A percentile compares a stretch with the other conserved stretches of the same genome.
Evolutionary conservation across 1,284 basidiomycete species (phyloP).

Genomic region (Xanthoconium separans): DNA sequence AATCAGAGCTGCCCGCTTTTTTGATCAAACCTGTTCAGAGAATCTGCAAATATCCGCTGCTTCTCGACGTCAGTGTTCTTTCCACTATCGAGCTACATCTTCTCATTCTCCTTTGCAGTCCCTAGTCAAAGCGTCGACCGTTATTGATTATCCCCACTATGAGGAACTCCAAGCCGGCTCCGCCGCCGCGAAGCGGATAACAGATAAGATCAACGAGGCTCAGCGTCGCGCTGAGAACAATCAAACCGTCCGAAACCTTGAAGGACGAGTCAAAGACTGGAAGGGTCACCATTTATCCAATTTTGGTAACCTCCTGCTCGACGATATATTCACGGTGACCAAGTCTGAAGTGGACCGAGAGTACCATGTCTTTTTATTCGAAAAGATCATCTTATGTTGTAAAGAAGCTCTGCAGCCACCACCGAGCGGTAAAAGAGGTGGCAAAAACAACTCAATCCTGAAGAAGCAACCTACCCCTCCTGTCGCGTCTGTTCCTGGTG

Average conservation of each 20-base stretch:
- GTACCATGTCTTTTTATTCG: conserved; percentile 98
- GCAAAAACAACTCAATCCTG: conserved; percentile 75
- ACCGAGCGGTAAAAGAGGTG: conserved; percentile 55
- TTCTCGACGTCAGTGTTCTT: conserved; percentile 77
- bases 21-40: conserved; percentile 91
- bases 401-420: conserved; percentile 70
- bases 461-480: conserved; percentile 62
- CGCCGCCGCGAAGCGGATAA: conserved; percentile 88
- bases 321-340: conserved; percentile 94
- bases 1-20: conserved; percentile 87
- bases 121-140: conserved; percentile 73
- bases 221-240: conserved; percentile 85
- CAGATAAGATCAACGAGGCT: conserved; percentile 96
- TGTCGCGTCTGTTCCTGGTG: conserved; percentile 47
- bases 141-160: conserved; percentile 68
- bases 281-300: conserved; percentile 95
- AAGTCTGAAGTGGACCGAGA: conserved; percentile 97
- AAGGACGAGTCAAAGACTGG: conserved; percentile 95
- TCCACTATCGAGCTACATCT: background rate
- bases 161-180: conserved; percentile 85
- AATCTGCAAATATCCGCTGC: conserved; percentile 89
- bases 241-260: conserved; percentile 87
- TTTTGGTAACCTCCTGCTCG: conserved; percentile 91
- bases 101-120: conserved; percentile 42
- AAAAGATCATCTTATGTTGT: conserved; percentile 98